Conservation (phyloP, 2,329 filamentous ascomycete species). For the Aspergillus quadricinctus region DNA sequence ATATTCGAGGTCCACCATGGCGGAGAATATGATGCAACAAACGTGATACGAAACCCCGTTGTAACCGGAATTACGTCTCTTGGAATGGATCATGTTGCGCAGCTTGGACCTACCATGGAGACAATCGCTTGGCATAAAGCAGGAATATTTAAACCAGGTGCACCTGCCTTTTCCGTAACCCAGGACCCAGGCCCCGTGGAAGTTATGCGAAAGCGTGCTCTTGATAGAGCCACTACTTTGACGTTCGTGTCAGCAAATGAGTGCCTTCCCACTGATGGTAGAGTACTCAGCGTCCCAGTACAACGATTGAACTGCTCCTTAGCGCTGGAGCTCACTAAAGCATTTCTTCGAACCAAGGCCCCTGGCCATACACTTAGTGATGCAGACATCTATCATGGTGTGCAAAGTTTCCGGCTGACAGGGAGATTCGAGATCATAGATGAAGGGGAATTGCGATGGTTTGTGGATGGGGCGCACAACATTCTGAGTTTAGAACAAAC, state of each 20-base stretch:
- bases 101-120: constrained; percentile 59
- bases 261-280: constrained; percentile 13
- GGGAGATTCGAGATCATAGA: constrained; percentile 33
- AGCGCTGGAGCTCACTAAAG: constrained; percentile 20
- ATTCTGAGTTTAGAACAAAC: constrained; percentile 36
- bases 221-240: constrained; percentile 49
- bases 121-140: constrained; percentile 72
- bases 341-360: constrained; percentile 20
- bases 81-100: constrained; percentile 64
- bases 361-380: constrained; percentile 11
- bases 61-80: constrained; percentile 62
- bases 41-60: constrained; percentile 56
- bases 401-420: constrained; percentile 26
- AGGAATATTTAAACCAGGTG: constrained; percentile 62
- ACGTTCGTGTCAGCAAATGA: constrained; percentile 34
- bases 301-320: constrained; percentile 32
- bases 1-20: constrained; percentile 66
- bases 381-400: constrained; percentile 21
- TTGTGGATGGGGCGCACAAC: constrained; percentile 43
- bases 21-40: constrained; percentile 66
- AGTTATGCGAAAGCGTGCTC: constrained; percentile 50
- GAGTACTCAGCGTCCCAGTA: constrained; percentile 20
- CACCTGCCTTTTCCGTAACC: constrained; percentile 54
- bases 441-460: constrained; percentile 29
- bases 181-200: constrained; percentile 46